These are phyloP conservation scores for Hyphopichia fennica DNA, from an alignment of 1,139 yeast species.

Conservation along the genomic window DNA sequence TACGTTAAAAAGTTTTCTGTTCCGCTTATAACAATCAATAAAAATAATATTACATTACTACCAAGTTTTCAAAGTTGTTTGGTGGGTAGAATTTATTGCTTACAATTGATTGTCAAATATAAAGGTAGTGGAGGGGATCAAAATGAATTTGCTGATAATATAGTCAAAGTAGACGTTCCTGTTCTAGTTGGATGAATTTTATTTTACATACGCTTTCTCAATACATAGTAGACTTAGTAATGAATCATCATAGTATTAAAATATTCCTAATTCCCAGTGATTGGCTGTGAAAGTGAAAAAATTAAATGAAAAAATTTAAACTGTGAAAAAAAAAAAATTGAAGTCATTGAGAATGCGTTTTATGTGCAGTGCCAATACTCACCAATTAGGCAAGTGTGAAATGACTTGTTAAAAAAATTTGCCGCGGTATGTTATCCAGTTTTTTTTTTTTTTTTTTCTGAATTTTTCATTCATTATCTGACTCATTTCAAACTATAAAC, in stretches of 20 bases:
- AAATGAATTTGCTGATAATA: slow-evolving; percentile 35
- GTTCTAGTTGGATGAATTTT: slow-evolving; percentile 42
- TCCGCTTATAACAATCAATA: slow-evolving; percentile 35
- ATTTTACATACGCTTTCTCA: too few species aligned
- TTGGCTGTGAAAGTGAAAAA: too few species aligned
- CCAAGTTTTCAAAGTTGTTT: slow-evolving; percentile 48
- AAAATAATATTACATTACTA: slow-evolving; percentile 38
- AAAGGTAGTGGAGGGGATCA: slow-evolving; percentile 40
- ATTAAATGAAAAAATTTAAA: too few species aligned
- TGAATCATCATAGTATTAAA: too few species aligned
- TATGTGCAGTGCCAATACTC: too few species aligned
- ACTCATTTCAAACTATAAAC: neutral
- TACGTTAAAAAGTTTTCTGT: slow-evolving; percentile 32
- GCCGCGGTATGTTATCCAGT: neutral
- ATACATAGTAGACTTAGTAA: too few species aligned
- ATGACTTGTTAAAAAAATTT: too few species aligned
- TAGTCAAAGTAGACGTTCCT: slow-evolving; percentile 41
- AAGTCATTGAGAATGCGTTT: too few species aligned
- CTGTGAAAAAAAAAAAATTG: too few species aligned
- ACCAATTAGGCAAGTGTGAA: too few species aligned
- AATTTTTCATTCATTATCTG: neutral
- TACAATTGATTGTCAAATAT: slow-evolving; percentile 39
- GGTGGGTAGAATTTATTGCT: slow-evolving; percentile 42
- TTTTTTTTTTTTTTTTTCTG: neutral
- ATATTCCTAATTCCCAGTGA: too few species aligned